Percentiles rank a stretch among this genome's conserved stretches.
phyloP scores from a whole-genome alignment of 2,329 filamentous ascomycete genomes.

The Herpotrichia juniperi region DNA sequence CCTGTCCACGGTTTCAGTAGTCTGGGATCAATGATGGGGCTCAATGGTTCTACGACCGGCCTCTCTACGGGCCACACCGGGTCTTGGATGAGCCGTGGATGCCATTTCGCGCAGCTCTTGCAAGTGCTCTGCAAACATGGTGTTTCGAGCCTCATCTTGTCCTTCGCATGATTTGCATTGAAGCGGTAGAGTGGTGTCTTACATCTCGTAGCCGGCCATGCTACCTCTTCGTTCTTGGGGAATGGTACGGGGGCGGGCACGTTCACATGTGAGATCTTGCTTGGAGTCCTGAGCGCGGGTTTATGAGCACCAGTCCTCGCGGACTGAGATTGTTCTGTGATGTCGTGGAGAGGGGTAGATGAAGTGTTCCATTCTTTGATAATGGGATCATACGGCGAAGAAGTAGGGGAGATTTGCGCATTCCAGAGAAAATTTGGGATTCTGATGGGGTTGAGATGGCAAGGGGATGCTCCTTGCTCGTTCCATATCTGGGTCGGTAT shows the following conservation, averaged over 20 bases:
- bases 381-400: too few species aligned
- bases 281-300: too few species aligned
- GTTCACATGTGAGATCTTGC: background rate
- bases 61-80: background rate
- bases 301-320: too few species aligned
- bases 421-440: background rate
- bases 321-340: too few species aligned
- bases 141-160: background rate
- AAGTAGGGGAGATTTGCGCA: too few species aligned
- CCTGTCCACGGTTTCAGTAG: background rate
- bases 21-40: background rate
- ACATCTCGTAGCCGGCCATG: background rate
- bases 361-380: too few species aligned
- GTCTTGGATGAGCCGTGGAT: constrained; percentile 10
- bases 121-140: background rate
- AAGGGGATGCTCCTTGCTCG: background rate
- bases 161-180: background rate
- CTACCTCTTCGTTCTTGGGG: background rate
- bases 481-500: background rate
- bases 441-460: background rate
- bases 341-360: too few species aligned
- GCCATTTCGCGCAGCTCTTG: constrained; percentile 6
- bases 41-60: constrained; percentile 2
- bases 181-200: background rate
- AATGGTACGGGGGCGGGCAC: too few species aligned